phyloP scores from a whole-genome alignment of 2,329 filamentous ascomycete species.

The Diaporthe citriasiana region DNA sequence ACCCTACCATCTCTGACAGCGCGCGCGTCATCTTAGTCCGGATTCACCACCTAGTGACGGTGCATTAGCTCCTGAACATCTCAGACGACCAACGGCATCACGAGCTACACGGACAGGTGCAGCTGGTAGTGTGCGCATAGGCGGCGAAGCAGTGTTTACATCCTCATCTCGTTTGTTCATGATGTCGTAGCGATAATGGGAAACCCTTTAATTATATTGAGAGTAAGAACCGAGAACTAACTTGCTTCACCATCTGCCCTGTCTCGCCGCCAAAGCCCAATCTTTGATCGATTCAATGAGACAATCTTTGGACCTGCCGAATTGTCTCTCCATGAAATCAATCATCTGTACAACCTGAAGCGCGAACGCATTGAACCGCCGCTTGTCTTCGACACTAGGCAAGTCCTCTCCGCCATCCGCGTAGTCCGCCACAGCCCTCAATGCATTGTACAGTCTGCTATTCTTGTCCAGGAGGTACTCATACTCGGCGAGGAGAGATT shows the following conservation, averaged over 20 bases:
- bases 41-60: background rate
- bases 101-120: no score
- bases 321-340: background rate
- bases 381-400: background rate
- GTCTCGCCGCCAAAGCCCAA: background rate
- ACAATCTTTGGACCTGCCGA: background rate
- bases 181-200: no score
- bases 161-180: background rate
- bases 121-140: background rate
- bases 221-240: background rate
- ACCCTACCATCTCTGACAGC: background rate
- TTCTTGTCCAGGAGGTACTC: constrained; percentile 9
- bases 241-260: background rate
- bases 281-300: background rate
- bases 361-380: background rate
- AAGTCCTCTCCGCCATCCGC: background rate
- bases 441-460: background rate
- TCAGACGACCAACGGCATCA: background rate
- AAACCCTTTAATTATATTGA: background rate
- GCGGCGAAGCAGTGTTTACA: no score
- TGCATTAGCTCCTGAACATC: background rate
- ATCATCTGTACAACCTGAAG: background rate
- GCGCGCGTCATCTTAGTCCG: background rate
- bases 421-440: background rate
- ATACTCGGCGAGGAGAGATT: constrained; percentile 1